These are phyloP conservation scores for Triticum dicoccoides DNA, from an alignment of 176 grass and related monocot species.

Conservation along the genomic window DNA sequence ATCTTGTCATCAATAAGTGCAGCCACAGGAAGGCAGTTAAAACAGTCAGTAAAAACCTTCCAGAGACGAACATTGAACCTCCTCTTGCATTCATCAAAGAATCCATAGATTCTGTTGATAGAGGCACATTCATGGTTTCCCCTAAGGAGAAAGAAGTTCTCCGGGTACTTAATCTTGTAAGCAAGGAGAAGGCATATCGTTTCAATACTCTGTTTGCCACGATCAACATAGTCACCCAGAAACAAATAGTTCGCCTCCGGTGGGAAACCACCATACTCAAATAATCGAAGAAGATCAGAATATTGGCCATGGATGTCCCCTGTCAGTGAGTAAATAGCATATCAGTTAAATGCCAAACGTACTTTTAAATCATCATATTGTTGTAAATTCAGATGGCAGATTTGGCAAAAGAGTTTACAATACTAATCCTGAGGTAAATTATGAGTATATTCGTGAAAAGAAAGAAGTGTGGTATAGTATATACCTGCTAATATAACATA, in stretches of 20 bases:
- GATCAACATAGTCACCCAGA: slow-evolving; percentile 65
- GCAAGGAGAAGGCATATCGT: slow-evolving; percentile 75
- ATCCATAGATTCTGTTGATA: slow-evolving; percentile 76
- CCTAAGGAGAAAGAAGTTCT: slow-evolving; percentile 73
- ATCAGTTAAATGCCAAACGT: background rate
- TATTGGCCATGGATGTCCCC: slow-evolving; percentile 76
- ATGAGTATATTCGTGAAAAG: background rate
- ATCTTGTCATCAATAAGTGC: slow-evolving; percentile 82
- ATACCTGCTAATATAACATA: background rate
- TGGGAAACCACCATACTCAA: slow-evolving; percentile 70
- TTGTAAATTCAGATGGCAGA: background rate
- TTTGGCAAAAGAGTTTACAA: background rate
- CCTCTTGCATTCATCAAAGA: slow-evolving; percentile 76
- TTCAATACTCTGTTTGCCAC: slow-evolving; percentile 76
- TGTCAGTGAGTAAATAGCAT: slow-evolving; percentile 17
- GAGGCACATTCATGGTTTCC: slow-evolving; percentile 84
- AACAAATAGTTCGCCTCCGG: slow-evolving; percentile 72
- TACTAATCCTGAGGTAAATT: background rate
- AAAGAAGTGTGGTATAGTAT: background rate
- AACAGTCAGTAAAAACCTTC: slow-evolving; percentile 77
- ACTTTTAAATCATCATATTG: background rate
- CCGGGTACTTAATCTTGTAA: slow-evolving; percentile 66
- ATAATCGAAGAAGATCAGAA: slow-evolving; percentile 73
- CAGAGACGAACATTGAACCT: slow-evolving; percentile 69
- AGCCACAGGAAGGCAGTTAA: slow-evolving; percentile 72